Base-by-base conservation (phyloP, 495 filamentous ascomycete species). In the Xylaria grammica region DNA sequence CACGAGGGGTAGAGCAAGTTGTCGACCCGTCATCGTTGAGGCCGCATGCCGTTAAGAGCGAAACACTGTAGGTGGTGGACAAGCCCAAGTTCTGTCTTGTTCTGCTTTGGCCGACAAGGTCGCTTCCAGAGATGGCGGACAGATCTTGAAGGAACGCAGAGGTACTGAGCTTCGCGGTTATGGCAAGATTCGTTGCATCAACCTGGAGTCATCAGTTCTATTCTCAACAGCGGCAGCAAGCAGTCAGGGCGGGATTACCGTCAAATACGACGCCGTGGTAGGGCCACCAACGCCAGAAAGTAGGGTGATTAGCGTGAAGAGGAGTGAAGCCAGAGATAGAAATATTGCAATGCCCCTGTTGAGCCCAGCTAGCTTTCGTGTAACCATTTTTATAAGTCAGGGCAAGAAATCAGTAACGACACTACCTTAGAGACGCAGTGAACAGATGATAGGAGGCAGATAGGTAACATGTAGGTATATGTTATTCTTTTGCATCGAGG, bases 31-130 rank as follows among this genome's bases (percentile, higher is more conserved):
- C 63, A 49, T 65, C 46, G 19, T 67, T 66, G n/a, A 66, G 64
- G 13, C 63, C 68, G 60, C 78, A 80, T 7, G 72, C 55, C 9
- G 78, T 74, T 44, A 80, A 61, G 10, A 79, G 69, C 26, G 67
- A 66, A 49, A 78, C 58, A 36, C 67, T 73, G 62, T 75, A 77
- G 22, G 46, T 67, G n/a, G 59, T 30, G 5, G 75, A 66, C 53
- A 76, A 64, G 10, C 72, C 71, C n/a, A 80, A 65, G 6, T 66
- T 68, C 2, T 67, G 20, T 27, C 75, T 66, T 29, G 70, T 79
- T 10, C 51, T 34, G 60, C 63, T 52, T 0, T 58, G 53, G 27
- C 76, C 77, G 48, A 77, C 68, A 22, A 63, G 72, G 67, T 79
- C 75, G 17, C 57, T 63, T 13, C 71, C 69, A 1, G 75, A 63